Evolutionary conservation across 2,329 filamentous ascomycete species (phyloP).

Genomic region (Neodidymelliopsis sp.): DNA sequence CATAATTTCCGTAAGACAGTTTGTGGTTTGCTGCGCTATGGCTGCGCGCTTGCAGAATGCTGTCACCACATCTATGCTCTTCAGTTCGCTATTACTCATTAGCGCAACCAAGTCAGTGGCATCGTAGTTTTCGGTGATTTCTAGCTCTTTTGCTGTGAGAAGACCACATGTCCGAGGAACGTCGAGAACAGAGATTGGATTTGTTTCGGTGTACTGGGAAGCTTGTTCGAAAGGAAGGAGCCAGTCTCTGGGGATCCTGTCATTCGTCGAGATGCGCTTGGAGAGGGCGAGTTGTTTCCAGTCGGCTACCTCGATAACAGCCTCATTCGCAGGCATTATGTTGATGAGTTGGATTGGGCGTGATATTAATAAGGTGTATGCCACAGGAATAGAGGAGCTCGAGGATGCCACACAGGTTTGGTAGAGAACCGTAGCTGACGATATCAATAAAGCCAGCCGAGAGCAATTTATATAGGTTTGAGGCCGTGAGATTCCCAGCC

Average conservation of each 20-base stretch:
- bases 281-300: slow-evolving; percentile 42
- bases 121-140: slow-evolving; percentile 47
- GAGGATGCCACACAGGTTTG: too few species aligned
- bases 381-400: too few species aligned
- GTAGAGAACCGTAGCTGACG: too few species aligned
- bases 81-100: slow-evolving; percentile 34
- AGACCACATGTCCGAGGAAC: slow-evolving; percentile 42
- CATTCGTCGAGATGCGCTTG: slow-evolving; percentile 36
- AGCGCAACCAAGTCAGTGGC: slow-evolving; percentile 40
- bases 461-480: too few species aligned
- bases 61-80: slow-evolving; percentile 54
- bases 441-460: too few species aligned
- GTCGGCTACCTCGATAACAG: slow-evolving; percentile 18
- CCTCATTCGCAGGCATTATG: too few species aligned
- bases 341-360: not conserved
- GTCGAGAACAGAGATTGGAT: slow-evolving; percentile 37
- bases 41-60: slow-evolving; percentile 63
- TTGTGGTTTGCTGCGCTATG: slow-evolving; percentile 66
- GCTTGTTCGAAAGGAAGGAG: slow-evolving; percentile 34
- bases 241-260: slow-evolving; percentile 46
- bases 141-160: slow-evolving; percentile 41
- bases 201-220: slow-evolving; percentile 26
- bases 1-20: slow-evolving; percentile 55
- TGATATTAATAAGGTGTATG: too few species aligned
- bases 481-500: too few species aligned